Conservation (phyloP, 2,329 filamentous ascomycete species). For the Ceratocystis smalleyi region DNA sequence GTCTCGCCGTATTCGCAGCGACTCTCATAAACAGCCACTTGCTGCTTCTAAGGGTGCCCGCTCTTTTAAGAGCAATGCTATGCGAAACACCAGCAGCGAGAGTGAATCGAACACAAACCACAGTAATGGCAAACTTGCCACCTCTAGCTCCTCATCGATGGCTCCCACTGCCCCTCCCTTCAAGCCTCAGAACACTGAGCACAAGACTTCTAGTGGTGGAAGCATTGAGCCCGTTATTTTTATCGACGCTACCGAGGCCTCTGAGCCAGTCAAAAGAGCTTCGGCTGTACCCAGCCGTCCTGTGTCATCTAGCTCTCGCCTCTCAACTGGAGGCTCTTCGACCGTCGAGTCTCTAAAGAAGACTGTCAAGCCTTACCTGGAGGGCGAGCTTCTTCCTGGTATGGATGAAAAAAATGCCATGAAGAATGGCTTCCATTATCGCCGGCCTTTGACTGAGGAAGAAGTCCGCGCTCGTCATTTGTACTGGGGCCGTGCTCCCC, state of each 20-base stretch:
- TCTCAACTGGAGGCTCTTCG: not conserved
- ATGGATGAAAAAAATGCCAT: constrained; percentile 28
- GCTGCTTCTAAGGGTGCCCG: not conserved
- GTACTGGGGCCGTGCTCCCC: constrained; percentile 44
- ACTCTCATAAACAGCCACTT: constrained; percentile 9
- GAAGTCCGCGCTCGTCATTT: constrained; percentile 43
- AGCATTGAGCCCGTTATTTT: constrained; percentile 3
- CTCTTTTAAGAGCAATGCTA: constrained; percentile 5
- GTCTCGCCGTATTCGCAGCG: constrained; percentile 12
- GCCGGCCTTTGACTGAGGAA: constrained; percentile 40
- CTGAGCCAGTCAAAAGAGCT: constrained; percentile 9
- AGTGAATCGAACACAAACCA: constrained; percentile 3
- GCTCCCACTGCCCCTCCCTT: constrained; percentile 11
- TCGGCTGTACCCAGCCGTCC: not conserved
- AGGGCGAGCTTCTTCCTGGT: constrained; percentile 36
- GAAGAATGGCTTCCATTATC: constrained; percentile 38
- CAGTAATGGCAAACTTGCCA: not conserved
- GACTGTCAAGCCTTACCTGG: constrained; percentile 33
- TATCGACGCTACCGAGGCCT: constrained; percentile 6
- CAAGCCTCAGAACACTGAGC: constrained; percentile 10
- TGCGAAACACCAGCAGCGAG: constrained; percentile 9
- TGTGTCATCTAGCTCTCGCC: not conserved
- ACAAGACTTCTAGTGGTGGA: not conserved
- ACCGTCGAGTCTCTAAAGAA: constrained; percentile 13
- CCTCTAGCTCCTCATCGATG: constrained; percentile 6